Evolutionary conservation across 75 land plant species (phyloP).

Genomic region (Selaginella moellendorffii): DNA sequence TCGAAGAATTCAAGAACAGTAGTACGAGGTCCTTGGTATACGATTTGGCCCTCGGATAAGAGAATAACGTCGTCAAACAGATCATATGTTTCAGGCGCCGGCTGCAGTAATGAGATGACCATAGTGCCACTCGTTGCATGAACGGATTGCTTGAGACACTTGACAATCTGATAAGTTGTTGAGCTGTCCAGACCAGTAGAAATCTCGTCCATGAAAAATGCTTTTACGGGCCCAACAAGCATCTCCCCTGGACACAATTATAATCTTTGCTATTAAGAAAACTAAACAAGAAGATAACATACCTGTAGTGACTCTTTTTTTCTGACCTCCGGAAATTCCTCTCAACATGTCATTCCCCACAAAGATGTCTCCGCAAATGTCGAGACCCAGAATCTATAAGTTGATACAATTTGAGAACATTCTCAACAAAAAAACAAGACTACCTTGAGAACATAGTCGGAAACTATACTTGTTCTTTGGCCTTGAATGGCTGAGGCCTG

Average conservation of each 20-base stretch:
- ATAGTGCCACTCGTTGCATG: conserved; percentile 56
- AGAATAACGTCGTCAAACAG: conserved; percentile 57
- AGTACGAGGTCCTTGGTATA: conserved; percentile 47
- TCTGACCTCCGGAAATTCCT: too few species aligned
- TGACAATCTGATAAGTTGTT: conserved; percentile 70
- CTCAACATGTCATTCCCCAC: too few species aligned
- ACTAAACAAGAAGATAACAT: too few species aligned
- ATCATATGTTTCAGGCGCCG: conserved; percentile 85
- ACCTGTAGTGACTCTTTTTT: too few species aligned
- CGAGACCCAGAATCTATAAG: too few species aligned
- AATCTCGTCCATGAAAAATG: conserved; percentile 57
- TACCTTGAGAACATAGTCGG: too few species aligned
- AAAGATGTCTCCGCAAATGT: too few species aligned
- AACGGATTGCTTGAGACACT: conserved; percentile 44
- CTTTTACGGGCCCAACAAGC: conserved; percentile 48
- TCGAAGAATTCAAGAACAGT: conserved; percentile 43
- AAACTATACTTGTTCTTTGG: too few species aligned
- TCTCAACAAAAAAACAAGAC: too few species aligned
- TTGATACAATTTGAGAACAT: too few species aligned
- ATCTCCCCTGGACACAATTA: conserved; percentile 48
- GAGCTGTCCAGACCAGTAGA: conserved; percentile 89
- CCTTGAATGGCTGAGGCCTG: too few species aligned
- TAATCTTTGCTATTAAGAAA: too few species aligned
- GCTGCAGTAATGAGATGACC: conserved; percentile 67
- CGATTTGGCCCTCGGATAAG: conserved; percentile 44